phyloP scores from a whole-genome alignment of 495 filamentous ascomycete genomes.

The Penicillium roqueforti region DNA sequence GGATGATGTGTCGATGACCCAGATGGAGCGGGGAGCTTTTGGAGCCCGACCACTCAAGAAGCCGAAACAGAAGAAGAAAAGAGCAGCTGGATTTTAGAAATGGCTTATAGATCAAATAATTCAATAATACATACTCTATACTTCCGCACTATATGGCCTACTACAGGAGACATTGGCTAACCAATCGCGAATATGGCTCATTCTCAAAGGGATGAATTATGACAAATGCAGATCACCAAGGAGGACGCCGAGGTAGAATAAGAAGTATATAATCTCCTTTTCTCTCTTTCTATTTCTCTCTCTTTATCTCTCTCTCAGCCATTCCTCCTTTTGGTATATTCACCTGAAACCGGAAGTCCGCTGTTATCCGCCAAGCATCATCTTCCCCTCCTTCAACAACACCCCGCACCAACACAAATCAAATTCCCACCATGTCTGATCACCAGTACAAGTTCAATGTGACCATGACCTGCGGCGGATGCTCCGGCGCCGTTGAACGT shows the following conservation, averaged over 20 bases:
- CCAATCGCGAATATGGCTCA: constrained; percentile 22
- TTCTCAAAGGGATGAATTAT: constrained; percentile 9
- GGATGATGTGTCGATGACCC: constrained; percentile 31
- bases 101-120: background rate
- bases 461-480: constrained; percentile 64
- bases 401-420: constrained; percentile 4
- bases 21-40: constrained; percentile 40
- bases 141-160: background rate
- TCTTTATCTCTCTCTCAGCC: background rate
- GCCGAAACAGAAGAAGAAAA: constrained; percentile 40
- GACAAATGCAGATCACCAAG: constrained; percentile 44
- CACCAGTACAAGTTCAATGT: constrained; percentile 70
- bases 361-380: constrained; percentile 2
- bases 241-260: background rate
- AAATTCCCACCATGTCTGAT: constrained; percentile 46
- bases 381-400: background rate
- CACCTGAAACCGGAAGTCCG: background rate
- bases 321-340: too few species aligned
- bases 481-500: constrained; percentile 73
- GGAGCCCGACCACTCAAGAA: constrained; percentile 34
- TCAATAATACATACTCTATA: background rate
- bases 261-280: background rate
- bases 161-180: background rate
- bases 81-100: constrained; percentile 41
- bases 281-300: background rate